Evolutionary conservation across 2,329 filamentous ascomycete genomes (phyloP), one percentile per base, ranked within the genome.

Genomic region (Pseudogymnoascus pannorum): DNA sequence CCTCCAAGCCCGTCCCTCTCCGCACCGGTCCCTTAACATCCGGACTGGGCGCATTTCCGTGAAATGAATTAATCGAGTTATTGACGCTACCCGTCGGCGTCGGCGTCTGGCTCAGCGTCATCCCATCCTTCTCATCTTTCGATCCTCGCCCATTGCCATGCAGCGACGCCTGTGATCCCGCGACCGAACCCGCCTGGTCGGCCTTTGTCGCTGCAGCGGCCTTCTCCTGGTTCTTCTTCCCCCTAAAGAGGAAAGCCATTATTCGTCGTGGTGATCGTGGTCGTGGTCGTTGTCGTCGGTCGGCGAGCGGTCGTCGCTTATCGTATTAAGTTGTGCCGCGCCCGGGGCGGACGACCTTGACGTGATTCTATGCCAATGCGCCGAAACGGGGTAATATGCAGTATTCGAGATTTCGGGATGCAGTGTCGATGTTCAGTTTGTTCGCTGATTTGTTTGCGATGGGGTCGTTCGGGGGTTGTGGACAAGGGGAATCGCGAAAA

Each of bases 231-330:
- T 84, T 82, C 76, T 90, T 91, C 77, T 91, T 92, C 61, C 87
- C 89, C 75, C 91, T 91, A 79, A 92, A 92, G 64, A 92, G 81
- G 75, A 92, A 92, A 67, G 88, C 86, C 88, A 92, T 92, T 75
- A 74, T 75, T 71, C 73, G 69, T 71, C 70, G 58, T 59, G 2
- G 20, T 31, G n/a, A n/a, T n/a, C n/a, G n/a, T n/a, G n/a, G n/a
- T 24, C 16, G 48, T 31, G 29, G 69, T 71, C 70, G 58, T 59
- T 2, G 24, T 35, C 18, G 51, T 18, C 70, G 72, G 70, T 74
- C 65, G 73, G 74, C 73, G 72, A 69, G 69, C 72, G 71, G 73
- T 73, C 68, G 71, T 69, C 63, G 67, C 62, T 20, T 35, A 20
- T 59, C 48, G 36, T 36, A 59, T 58, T 61, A 26, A 9, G 7